phyloP scores from a whole-genome alignment of 352 stramenopile genomes.

The Pythium plurisporium region DNA sequence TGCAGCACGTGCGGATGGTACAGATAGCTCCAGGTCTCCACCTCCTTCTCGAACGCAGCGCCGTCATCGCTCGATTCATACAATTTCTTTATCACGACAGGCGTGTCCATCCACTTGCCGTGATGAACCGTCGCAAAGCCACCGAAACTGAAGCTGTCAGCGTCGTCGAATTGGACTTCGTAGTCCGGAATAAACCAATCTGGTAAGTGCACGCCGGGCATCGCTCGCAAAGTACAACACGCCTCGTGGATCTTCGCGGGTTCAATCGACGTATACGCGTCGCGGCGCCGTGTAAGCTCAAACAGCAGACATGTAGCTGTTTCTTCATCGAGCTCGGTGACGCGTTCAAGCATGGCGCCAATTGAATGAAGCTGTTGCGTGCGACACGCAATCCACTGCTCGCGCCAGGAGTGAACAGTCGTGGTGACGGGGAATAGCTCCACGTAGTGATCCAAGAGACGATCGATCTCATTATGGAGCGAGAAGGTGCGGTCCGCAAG shows the following conservation, averaged over 20 bases:
- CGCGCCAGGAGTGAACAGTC: background rate
- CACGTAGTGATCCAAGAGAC: background rate
- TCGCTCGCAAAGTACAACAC: background rate
- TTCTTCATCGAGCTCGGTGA: background rate
- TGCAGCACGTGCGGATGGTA: constrained; percentile 34
- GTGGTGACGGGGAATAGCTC: background rate
- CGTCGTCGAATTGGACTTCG: constrained; percentile 3
- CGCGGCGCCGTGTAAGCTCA: constrained; percentile 1
- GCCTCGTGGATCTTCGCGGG: background rate
- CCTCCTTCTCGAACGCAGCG: constrained; percentile 30
- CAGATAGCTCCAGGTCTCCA: constrained; percentile 31
- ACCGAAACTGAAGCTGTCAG: constrained; percentile 17
- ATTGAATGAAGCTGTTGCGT: background rate
- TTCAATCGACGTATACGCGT: background rate
- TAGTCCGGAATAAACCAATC: constrained; percentile 19
- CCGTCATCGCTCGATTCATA: constrained; percentile 2
- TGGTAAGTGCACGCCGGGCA: background rate
- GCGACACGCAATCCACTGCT: background rate
- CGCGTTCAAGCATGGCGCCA: background rate
- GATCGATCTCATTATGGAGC: constrained; percentile 10
- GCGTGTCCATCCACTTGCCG: constrained; percentile 28
- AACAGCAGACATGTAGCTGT: constrained; percentile 4
- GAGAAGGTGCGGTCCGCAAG: background rate
- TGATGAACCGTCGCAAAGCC: constrained; percentile 27
- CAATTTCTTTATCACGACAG: constrained; percentile 36